Base-by-base conservation (phyloP, 345 rosid species). In the Corchorus olitorius region DNA sequence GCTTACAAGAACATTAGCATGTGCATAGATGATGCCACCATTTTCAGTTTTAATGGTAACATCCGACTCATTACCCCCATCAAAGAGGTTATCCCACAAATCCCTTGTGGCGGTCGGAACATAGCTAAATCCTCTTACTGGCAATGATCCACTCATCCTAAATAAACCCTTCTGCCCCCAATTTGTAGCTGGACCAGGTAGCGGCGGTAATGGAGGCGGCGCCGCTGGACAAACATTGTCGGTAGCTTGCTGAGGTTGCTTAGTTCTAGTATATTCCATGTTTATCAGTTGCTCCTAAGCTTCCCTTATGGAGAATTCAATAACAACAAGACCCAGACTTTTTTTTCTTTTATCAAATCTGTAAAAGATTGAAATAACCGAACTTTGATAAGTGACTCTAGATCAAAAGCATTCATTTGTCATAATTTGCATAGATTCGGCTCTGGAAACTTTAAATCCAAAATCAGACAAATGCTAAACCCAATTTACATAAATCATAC, bases 1-100 rank as follows among this genome's bases (percentile, higher is more conserved):
- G 76, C 89, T 89, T 88, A 95, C 98, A 72, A 95, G 86, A 45
- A 95, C 70, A 63, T 77, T 82, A 48, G 96, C 85, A 78, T 95
- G 99, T 59, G 96, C 98, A 46, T 83, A 88, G 75, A 95, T 75
- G 72, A 67, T 73, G 59, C 82, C 86, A 48, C 92, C 90, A 75
- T 76, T 74, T 22, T 87, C 90, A 4, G 97, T 84, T 43, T 61
- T 76, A 61, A 95, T 84, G 0, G 64, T 68, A 48, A 93, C 92
- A 72, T 95, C 95, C 13, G 99, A 91, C 82, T 85, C 87, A 46
- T 90, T 90, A 50, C 91, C 97, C 39, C 82, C 81, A 58, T 88
- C 89, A 77, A 95, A 95, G 69, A 95, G 90, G 46, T 84, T 86
- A 66, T 95, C 98, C 90, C 92, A 95, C 79, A 83, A 19, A 72